phyloP scores from a whole-genome alignment of 805 yeast genomes.

The Kazachstania viticola region DNA sequence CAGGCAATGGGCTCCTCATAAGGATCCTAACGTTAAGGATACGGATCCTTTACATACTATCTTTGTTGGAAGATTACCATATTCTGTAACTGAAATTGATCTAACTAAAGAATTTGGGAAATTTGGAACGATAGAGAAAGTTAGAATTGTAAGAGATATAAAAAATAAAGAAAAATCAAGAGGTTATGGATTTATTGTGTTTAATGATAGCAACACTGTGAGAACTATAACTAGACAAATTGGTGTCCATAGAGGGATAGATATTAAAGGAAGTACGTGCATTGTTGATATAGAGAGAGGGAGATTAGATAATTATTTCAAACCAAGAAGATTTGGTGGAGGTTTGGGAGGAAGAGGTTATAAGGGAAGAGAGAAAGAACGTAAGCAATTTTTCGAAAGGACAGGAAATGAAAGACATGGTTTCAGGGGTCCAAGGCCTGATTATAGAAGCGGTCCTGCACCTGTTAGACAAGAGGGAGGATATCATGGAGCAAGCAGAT shows the following conservation, averaged over 20 bases:
- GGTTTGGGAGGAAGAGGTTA: constrained; percentile 75
- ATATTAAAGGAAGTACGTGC: constrained; percentile 41
- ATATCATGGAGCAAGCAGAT: too few species aligned
- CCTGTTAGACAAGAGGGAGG: too few species aligned
- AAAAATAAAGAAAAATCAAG: constrained; percentile 37
- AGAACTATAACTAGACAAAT: constrained; percentile 49
- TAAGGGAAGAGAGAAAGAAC: neutral
- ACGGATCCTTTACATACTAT: constrained; percentile 68
- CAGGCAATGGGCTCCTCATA: constrained; percentile 41
- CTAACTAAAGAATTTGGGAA: constrained; percentile 47
- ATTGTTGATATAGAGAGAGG: constrained; percentile 69
- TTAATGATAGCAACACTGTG: constrained; percentile 48
- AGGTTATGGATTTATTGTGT: constrained; percentile 81
- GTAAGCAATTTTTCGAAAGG: too few species aligned
- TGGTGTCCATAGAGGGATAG: constrained; percentile 34
- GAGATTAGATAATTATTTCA: constrained; percentile 52
- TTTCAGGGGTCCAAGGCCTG: too few species aligned
- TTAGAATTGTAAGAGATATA: constrained; percentile 44
- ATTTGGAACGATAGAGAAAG: constrained; percentile 61
- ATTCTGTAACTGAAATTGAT: constrained; percentile 53
- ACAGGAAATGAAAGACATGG: too few species aligned
- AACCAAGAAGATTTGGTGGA: constrained; percentile 73
- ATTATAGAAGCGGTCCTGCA: too few species aligned
- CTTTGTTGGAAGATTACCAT: constrained; percentile 65
- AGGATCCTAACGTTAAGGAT: constrained; percentile 46